Conservation (phyloP, 345 rosid species). For the Alliaria petiolata region DNA sequence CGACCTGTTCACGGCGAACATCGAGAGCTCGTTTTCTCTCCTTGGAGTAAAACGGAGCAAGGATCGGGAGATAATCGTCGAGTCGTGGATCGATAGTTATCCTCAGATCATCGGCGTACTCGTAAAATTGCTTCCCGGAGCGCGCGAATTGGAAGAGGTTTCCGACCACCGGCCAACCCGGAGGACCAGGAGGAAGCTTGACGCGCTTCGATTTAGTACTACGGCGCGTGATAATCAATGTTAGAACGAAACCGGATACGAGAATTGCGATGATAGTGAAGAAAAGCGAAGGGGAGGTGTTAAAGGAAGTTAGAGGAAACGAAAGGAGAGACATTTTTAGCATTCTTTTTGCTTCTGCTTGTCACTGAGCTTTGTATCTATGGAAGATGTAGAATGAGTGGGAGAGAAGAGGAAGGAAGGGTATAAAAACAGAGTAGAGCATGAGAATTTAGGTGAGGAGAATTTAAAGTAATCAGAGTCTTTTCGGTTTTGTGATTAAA, state of each 20-base stretch:
- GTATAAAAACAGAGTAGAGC: slow-evolving; percentile 30
- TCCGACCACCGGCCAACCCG: slow-evolving; percentile 88
- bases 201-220: slow-evolving; percentile 20
- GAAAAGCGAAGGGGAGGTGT: slow-evolving; percentile 17
- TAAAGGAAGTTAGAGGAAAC: neutral
- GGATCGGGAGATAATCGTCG: slow-evolving; percentile 80
- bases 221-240: slow-evolving; percentile 27
- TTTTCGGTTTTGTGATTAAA: neutral
- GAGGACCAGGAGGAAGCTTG: slow-evolving; percentile 88
- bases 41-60: slow-evolving; percentile 72
- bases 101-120: slow-evolving; percentile 48
- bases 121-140: slow-evolving; percentile 67
- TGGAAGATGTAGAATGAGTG: slow-evolving; percentile 3
- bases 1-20: slow-evolving; percentile 63
- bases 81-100: slow-evolving; percentile 64
- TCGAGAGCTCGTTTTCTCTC: slow-evolving; percentile 50
- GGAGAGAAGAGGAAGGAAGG: neutral
- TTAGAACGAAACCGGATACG: slow-evolving; percentile 34
- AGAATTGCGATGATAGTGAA: slow-evolving; percentile 29
- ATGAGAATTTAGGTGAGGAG: slow-evolving; percentile 25
- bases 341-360: neutral
- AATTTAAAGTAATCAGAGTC: slow-evolving; percentile 3
- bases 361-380: slow-evolving; percentile 1
- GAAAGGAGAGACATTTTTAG: slow-evolving; percentile 25
- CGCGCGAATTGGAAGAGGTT: slow-evolving; percentile 80